Evolutionary conservation across 1,284 basidiomycete genomes (phyloP), one percentile per base, ranked within the genome.

Genomic region (Pseudozyma flocculosa): DNA sequence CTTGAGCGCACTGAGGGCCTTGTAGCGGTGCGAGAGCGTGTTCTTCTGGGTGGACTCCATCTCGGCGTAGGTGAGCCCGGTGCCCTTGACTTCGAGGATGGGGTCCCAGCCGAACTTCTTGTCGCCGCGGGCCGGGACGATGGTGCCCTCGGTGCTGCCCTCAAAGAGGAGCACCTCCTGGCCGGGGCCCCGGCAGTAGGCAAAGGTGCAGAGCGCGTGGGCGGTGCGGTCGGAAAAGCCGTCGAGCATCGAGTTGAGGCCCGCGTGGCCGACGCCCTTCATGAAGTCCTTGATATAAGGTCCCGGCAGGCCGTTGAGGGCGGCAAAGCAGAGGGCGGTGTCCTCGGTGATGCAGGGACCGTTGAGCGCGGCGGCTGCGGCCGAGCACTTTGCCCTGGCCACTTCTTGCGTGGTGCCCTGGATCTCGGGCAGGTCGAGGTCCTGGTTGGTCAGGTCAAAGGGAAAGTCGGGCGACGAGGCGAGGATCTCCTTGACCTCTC

Each of bases 291-390:
- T 98, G 83, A 98, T 95, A 80, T 96, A 98, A 0, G 93, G 92
- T 0, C 94, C 95, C 2, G 94, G 94, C 7, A 98, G 84, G 0
- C 91, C 93, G 37, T 86, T 85, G 32, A 97, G 81, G 0, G 93
- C 92, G 64, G 87, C 85, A 75, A 92, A 97, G 72, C 88, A 90
- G 4, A 98, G 84, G 0, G 94, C 92, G 0, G 94, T 97, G 78
- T 98, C 95, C 57, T 98, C 94, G 0, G 92, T 97, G 61, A 98
- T 91, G 73, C 91, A 94, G 4, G 93, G 88, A 0, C 87, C 86
- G 13, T 86, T 85, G 30, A 91, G 49, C 44, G 63, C 63, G 13
- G 62, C 45, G 30, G 92, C 90, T 17, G 94, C 94, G 13, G 85
- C 84, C 59, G 83, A 81, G 75, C 90, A 93, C 80, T 98, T 98